Percentiles rank a stretch among this genome's conserved stretches.
Conservation (phyloP, 768 basidiomycete species). For the Mycena amicta region DNA sequence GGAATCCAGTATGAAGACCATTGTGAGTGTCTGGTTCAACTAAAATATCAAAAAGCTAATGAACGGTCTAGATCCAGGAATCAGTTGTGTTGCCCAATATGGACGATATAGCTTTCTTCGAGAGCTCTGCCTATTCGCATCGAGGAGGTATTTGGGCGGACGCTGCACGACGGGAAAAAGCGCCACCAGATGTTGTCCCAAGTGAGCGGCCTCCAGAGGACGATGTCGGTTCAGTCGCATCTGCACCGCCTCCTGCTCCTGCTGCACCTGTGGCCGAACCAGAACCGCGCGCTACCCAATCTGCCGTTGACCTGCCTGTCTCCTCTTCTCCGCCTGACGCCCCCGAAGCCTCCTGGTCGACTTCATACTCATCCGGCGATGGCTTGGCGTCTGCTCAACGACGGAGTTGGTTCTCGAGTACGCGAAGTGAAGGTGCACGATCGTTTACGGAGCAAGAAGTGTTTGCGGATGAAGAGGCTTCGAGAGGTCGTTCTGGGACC, state of each 20-base stretch:
- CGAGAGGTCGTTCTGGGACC: conserved; percentile 38
- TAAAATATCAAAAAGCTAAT: no score
- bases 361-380: conserved; percentile 18
- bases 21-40: conserved; percentile 56
- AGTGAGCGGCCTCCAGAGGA: conserved; percentile 24
- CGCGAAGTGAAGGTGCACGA: conserved; percentile 41
- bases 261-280: conserved; percentile 18
- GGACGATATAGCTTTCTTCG: conserved; percentile 97
- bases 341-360: conserved; percentile 21
- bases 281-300: conserved; percentile 29
- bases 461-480: conserved; percentile 22
- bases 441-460: conserved; percentile 26
- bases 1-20: conserved; percentile 85
- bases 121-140: conserved; percentile 61
- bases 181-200: conserved; percentile 18
- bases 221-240: conserved; percentile 36
- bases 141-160: conserved; percentile 93
- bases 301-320: conserved; percentile 30
- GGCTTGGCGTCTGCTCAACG: conserved; percentile 37
- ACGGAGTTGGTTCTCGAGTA: conserved; percentile 60
- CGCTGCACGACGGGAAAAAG: conserved; percentile 53
- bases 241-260: conserved; percentile 38
- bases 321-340: conserved; percentile 30
- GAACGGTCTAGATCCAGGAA: conserved; percentile 84
- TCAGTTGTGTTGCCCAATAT: conserved; percentile 96